phyloP scores from a whole-genome alignment of 2,329 filamentous ascomycete genomes.

The Aspergillus awamori region DNA sequence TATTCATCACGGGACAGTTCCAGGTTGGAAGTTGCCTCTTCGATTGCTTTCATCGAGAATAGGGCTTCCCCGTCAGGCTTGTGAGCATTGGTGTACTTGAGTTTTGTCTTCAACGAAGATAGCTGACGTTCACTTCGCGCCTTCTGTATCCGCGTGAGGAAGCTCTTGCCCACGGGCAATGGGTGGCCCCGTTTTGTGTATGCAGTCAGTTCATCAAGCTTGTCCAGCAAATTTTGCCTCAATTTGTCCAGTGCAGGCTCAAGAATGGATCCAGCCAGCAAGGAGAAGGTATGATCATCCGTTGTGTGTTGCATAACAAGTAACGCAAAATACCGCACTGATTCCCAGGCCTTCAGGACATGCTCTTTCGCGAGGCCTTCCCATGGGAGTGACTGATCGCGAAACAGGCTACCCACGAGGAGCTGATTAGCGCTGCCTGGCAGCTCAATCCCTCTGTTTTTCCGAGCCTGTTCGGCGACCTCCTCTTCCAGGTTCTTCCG shows the following conservation, averaged over 20 bases:
- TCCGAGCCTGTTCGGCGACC: constrained; percentile 29
- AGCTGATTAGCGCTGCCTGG: constrained; percentile 39
- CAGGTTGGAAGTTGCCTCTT: background rate
- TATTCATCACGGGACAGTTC: constrained; percentile 32
- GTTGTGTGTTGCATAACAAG: constrained; percentile 29
- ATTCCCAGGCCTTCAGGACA: constrained; percentile 30
- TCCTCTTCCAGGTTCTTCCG: constrained; percentile 19
- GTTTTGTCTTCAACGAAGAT: background rate
- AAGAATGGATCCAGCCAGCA: constrained; percentile 24
- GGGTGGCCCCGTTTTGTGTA: constrained; percentile 29
- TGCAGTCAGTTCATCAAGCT: constrained; percentile 28
- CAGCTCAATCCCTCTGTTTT: constrained; percentile 37
- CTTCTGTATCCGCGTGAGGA: constrained; percentile 16
- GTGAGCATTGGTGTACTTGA: too few species aligned
- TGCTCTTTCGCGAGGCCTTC: constrained; percentile 29
- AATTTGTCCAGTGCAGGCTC: constrained; percentile 28
- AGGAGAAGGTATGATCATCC: constrained; percentile 25
- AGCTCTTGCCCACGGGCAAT: constrained; percentile 23
- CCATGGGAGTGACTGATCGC: constrained; percentile 40
- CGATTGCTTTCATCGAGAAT: background rate
- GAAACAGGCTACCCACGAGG: constrained; percentile 38
- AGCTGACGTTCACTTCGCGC: constrained; percentile 15
- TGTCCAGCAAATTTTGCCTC: constrained; percentile 21
- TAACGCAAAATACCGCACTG: constrained; percentile 24
- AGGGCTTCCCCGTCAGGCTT: background rate